A percentile compares a stretch with the other conserved stretches of the same genome.
phyloP scores from a whole-genome alignment of 768 basidiomycete genomes.

The Pleurotus ostreatus region DNA sequence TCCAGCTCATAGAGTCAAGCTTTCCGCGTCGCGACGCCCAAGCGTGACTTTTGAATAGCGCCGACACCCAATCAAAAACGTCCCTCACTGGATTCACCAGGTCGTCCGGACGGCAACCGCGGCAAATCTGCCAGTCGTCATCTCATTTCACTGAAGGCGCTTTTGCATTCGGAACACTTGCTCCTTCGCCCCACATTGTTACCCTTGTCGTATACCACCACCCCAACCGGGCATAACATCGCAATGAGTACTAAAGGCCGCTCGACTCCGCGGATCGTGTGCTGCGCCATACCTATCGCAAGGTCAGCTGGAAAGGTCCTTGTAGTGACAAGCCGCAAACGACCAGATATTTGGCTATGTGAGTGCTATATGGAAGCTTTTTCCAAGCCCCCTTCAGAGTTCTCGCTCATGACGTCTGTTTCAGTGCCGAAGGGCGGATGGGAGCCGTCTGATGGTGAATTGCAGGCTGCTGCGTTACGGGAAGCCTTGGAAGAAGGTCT shows the following conservation, averaged over 20 bases:
- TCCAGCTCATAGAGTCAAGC: not conserved
- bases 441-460: slow-evolving; percentile 75
- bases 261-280: slow-evolving; percentile 78
- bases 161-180: slow-evolving; percentile 18
- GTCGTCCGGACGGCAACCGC: slow-evolving; percentile 20
- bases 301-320: slow-evolving; percentile 73
- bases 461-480: slow-evolving; percentile 85
- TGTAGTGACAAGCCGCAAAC: slow-evolving; percentile 80
- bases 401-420: slow-evolving; percentile 1
- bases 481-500: slow-evolving; percentile 97
- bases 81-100: slow-evolving; percentile 13
- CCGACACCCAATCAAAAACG: slow-evolving; percentile 10
- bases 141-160: slow-evolving; percentile 22
- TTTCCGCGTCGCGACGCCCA: slow-evolving; percentile 1
- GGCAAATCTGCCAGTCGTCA: slow-evolving; percentile 13
- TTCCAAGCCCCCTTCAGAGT: not conserved
- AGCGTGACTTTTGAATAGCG: not conserved
- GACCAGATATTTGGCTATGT: slow-evolving; percentile 83
- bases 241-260: slow-evolving; percentile 69
- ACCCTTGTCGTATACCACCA: slow-evolving; percentile 4
- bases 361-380: slow-evolving; percentile 38
- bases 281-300: slow-evolving; percentile 85
- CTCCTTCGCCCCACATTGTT: not conserved
- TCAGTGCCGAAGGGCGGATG: slow-evolving; percentile 92
- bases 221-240: slow-evolving; percentile 13